These are phyloP conservation scores for Hymenoscyphus occultus DNA, from an alignment of 2,329 filamentous ascomycete species.

Conservation along the genomic window DNA sequence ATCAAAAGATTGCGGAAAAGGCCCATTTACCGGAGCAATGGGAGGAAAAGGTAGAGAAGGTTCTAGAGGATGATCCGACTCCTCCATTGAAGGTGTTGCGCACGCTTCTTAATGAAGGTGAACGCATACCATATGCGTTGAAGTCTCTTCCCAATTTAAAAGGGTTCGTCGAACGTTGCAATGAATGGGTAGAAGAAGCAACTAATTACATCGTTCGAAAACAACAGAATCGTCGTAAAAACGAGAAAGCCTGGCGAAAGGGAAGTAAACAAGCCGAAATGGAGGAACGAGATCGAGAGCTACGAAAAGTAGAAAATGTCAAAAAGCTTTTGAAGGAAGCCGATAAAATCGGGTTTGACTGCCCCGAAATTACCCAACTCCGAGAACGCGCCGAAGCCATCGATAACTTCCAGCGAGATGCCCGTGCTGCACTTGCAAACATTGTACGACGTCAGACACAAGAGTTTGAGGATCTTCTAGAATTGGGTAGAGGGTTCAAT, in stretches of 20 bases:
- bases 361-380: slow-evolving; percentile 81
- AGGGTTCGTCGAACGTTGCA: slow-evolving; percentile 91
- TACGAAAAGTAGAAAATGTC: slow-evolving; percentile 86
- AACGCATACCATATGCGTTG: slow-evolving; percentile 90
- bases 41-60: slow-evolving; percentile 83
- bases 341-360: slow-evolving; percentile 87
- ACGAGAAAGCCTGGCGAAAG: slow-evolving; percentile 80
- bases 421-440: slow-evolving; percentile 66
- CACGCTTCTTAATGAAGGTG: slow-evolving; percentile 83
- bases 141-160: slow-evolving; percentile 77
- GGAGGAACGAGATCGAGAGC: slow-evolving; percentile 79
- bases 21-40: slow-evolving; percentile 81
- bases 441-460: slow-evolving; percentile 60
- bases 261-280: slow-evolving; percentile 74
- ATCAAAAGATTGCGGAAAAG: slow-evolving; percentile 80
- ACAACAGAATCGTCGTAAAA: slow-evolving; percentile 95
- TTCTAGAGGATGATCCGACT: slow-evolving; percentile 77
- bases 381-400: slow-evolving; percentile 84
- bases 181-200: slow-evolving; percentile 97
- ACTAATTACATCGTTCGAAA: slow-evolving; percentile 95
- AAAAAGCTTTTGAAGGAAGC: slow-evolving; percentile 77
- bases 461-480: slow-evolving; percentile 86
- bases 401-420: slow-evolving; percentile 77
- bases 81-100: slow-evolving; percentile 85
- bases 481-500: slow-evolving; percentile 84